Evolutionary conservation across 2,329 filamentous ascomycete species (phyloP), one percentile per base, ranked within the genome.

Genomic region (Neonectria neomacrospora): DNA sequence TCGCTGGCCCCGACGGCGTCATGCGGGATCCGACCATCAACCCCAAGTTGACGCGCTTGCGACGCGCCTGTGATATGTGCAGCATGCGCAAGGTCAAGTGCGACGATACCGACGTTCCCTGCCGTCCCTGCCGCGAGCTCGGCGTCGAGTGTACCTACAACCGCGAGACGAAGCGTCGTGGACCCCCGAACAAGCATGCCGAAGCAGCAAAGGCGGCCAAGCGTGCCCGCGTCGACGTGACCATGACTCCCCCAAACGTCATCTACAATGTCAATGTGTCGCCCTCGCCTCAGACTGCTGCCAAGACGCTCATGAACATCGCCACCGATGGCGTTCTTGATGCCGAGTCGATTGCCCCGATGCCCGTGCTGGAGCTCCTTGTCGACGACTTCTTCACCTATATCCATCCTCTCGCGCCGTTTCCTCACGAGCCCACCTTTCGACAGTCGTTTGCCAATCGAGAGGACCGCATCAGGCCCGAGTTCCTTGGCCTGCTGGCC

Each of bases 351-450:
- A 93, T 94, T 65, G 91, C 90, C 42, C 89, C 91, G 0, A 83
- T 90, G 76, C 85, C 87, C 8, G 87, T 90, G 11, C 80, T 94
- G 55, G 85, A 90, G 71, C 83, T 90, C 2, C 82, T 94, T 16
- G 86, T 94, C 61, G 90, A 94, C 75, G 91, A 94, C 79, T 94
- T 92, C 83, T 94, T 94, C 78, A 93, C 90, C 18, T 93, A 93
- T 75, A 90, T 94, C 56, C 90, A 94, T 70, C 91, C 91, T 1
- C 83, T 94, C 9, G 87, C 87, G 61, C 91, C 91, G 0, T 94
- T 94, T 61, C 91, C 91, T 0, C 91, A 94, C 76, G 90, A 94
- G 74, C 90, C 91, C 0, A 91, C 90, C 4, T 94, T 94, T 75
- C 86, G 91, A 22, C 85, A 88, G 65, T 88, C 88, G 1, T 91